Base-by-base conservation (phyloP, 129 eudicot genomes). In the Calendula officinalis region DNA sequence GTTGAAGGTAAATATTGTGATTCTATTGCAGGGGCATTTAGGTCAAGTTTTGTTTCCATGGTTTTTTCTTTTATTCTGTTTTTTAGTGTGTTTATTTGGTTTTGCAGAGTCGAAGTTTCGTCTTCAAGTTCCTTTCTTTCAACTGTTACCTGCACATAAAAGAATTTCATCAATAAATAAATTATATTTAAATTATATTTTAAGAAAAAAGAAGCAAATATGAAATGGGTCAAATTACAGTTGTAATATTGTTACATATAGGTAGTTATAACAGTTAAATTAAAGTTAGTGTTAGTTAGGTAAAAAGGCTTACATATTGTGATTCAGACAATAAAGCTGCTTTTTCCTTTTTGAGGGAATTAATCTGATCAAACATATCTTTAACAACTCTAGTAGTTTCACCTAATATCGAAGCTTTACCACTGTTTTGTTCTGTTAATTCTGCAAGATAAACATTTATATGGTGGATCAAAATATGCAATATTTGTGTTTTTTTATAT, bases 101-200 rank as follows among this genome's bases (percentile, higher is more conserved):
- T 75, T 64, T 84, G 87, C 56, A 90, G 69, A 33, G 76, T 74
- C 39, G 65, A 56, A 30, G 82, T 77, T 60, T 90, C 97, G 15
- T 83, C 95, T 66, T 79, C 69, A 30, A 90, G 83, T 73, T 86
- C 97, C 41, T 86, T 81, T 57, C 74, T 83, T 75, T 90, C 97
- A 12, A 60, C 65, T 4, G 80, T 71, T 52, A 90, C 84, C 97
- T 90, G 75, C 46, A 10, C 40, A 60, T 33, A 8, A 60, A 52
- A 51, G 33, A 57, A 44, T 35, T 53, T 43, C 11, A 52, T 44
- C 42, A 64, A 45, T 38, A 59, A 43, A 13, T 4, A 5, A 22
- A n/a, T n/a, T n/a, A n/a, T n/a, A n/a, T n/a, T n/a, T n/a, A n/a
- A n/a, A n/a, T n/a, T n/a, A n/a, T n/a, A n/a, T n/a, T n/a, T n/a